Conservation (phyloP, 2,329 filamentous ascomycete genomes). For the Juglanconis sp. region DNA sequence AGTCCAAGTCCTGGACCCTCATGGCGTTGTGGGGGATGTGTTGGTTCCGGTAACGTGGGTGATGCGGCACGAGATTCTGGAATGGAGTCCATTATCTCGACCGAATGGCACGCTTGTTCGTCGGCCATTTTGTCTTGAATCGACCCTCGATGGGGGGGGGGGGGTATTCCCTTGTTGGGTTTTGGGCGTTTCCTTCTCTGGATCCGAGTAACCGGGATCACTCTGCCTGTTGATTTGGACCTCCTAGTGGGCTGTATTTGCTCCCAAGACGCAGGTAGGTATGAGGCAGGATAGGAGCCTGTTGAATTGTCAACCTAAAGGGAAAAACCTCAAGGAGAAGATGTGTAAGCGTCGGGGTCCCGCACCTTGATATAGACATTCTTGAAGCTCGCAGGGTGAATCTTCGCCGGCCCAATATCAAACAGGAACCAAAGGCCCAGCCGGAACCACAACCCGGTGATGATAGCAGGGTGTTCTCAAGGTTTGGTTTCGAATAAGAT, state of each 20-base stretch:
- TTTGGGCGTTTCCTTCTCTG: constrained; percentile 5
- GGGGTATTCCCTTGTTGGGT: constrained; percentile 1
- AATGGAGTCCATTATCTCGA: constrained; percentile 15
- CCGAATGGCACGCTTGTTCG: constrained; percentile 1
- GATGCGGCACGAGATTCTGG: constrained; percentile 16
- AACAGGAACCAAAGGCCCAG: neutral
- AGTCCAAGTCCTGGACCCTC: constrained; percentile 3
- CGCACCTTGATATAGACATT: constrained; percentile 6
- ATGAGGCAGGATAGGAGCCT: constrained; percentile 13
- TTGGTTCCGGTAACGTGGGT: constrained; percentile 13
- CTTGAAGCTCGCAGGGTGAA: neutral
- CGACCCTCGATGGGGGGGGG: neutral
- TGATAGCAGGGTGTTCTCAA: constrained; percentile 6
- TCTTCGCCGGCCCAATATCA: neutral
- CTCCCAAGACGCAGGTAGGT: constrained; percentile 15
- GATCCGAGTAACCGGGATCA: constrained; percentile 14
- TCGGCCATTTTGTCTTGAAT: constrained; percentile 6
- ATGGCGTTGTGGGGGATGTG: constrained; percentile 3
- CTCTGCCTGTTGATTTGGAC: constrained; percentile 12
- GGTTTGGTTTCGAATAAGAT: neutral
- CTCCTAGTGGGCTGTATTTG: constrained; percentile 12
- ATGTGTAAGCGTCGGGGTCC: neutral
- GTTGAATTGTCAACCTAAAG: constrained; percentile 6
- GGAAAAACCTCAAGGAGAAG: constrained; percentile 1
- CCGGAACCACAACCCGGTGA: constrained; percentile 5